Percentiles rank a stretch among this genome's conserved stretches.
phyloP scores from a whole-genome alignment of 805 yeast genomes.

The Spathaspora arborariae region DNA sequence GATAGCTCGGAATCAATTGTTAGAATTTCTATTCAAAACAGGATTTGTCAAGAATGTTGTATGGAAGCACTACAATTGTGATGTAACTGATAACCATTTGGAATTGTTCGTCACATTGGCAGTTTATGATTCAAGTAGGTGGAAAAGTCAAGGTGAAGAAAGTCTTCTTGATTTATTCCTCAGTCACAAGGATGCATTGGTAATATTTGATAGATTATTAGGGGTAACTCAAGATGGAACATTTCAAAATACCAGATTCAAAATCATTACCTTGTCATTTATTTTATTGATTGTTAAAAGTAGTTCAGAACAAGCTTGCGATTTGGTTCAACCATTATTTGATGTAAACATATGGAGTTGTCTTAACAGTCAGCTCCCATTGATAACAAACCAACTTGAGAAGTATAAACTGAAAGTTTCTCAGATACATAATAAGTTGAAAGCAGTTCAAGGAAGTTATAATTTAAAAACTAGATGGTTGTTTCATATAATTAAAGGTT shows the following conservation, averaged over 20 bases:
- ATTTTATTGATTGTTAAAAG: not conserved
- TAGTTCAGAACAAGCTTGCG: not conserved
- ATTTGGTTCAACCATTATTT: not conserved
- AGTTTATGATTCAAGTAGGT: slow-evolving; percentile 3
- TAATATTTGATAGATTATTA: slow-evolving; percentile 5
- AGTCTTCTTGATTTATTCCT: not conserved
- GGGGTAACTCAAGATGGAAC: slow-evolving; percentile 7
- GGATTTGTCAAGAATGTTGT: slow-evolving; percentile 26
- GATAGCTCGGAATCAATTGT: not conserved
- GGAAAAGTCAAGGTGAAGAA: not conserved
- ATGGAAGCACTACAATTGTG: slow-evolving; percentile 41
- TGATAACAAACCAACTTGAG: not conserved
- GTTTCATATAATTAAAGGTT: not conserved
- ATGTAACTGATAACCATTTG: slow-evolving; percentile 38
- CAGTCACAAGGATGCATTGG: not conserved
- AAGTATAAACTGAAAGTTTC: not conserved
- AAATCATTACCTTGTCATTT: not conserved
- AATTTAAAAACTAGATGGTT: slow-evolving; percentile 2
- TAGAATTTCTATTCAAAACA: slow-evolving; percentile 12
- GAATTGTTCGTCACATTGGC: slow-evolving; percentile 26
- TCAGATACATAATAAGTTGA: not conserved
- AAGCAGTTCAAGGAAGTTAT: not conserved
- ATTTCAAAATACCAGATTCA: not conserved
- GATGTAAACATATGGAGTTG: slow-evolving; percentile 1
- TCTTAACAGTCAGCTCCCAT: not conserved